Conservation (phyloP, 768 basidiomycete genomes). For the Mycena filopes region DNA sequence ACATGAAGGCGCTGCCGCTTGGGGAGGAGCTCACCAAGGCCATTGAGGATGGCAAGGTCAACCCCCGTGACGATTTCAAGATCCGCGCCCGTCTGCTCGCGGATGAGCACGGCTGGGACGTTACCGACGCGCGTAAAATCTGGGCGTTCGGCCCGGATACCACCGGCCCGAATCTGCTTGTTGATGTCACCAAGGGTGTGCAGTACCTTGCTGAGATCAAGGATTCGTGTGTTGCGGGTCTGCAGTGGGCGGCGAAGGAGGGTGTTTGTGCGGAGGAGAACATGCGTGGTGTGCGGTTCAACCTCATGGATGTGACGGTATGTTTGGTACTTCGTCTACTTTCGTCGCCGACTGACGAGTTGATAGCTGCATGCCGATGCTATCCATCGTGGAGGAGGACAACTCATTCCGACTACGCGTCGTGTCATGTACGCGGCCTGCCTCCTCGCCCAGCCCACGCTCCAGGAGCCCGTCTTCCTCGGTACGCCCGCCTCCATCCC, state of each 20-base stretch:
- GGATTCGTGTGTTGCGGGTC: conserved; percentile 98
- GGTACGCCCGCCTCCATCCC: conserved; percentile 54
- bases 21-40: conserved; percentile 95
- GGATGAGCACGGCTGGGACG: conserved; percentile 98
- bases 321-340: conserved; percentile 40
- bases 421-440: conserved; percentile 97
- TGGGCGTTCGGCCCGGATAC: conserved; percentile 99
- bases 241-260: conserved; percentile 99
- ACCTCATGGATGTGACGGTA: conserved; percentile 95
- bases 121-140: conserved; percentile 99
- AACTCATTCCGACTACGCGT: conserved; percentile 96
- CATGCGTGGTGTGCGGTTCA: conserved; percentile 98
- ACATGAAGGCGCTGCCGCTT: conserved; percentile 90
- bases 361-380: conserved; percentile 94
- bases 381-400: conserved; percentile 99
- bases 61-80: conserved; percentile 97
- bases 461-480: conserved; percentile 97
- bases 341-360: conserved; percentile 7
- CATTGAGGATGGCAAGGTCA: conserved; percentile 89
- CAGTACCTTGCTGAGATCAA: conserved; percentile 99
- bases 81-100: conserved; percentile 93
- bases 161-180: conserved; percentile 94
- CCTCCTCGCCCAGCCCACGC: conserved; percentile 87
- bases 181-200: conserved; percentile 99
- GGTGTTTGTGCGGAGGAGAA: conserved; percentile 97